Evolutionary conservation across 371 early-diverging fungal species (phyloP).

Genomic region (Zopfochytrium polystomum): DNA sequence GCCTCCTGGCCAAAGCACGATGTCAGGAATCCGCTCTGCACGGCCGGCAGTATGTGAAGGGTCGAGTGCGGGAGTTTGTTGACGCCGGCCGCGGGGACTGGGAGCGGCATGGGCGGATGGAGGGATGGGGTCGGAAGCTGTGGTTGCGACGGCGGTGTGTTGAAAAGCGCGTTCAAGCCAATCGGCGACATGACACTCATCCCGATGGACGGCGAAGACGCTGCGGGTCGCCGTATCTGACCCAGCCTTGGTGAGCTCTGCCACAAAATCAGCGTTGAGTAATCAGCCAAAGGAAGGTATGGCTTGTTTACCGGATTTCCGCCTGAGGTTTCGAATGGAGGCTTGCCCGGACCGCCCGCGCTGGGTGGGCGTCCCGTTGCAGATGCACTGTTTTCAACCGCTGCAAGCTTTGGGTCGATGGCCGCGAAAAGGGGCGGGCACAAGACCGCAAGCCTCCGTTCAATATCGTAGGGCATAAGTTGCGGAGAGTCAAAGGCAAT

Average conservation of each 20-base stretch:
- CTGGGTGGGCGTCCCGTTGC: not conserved
- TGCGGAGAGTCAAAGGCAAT: constrained; percentile 28
- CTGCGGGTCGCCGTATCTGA: not conserved
- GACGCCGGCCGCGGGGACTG: constrained; percentile 3
- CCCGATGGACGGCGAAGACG: too few species aligned
- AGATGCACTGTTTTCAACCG: not conserved
- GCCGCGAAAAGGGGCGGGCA: constrained; percentile 16
- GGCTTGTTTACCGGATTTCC: not conserved
- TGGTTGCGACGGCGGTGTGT: not conserved
- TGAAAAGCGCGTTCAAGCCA: not conserved
- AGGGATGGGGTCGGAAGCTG: not conserved
- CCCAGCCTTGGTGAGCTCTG: not conserved
- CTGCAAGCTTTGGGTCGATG: constrained; percentile 5
- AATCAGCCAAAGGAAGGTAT: not conserved
- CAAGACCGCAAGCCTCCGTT: constrained; percentile 19
- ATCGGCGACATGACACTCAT: not conserved
- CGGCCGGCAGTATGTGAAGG: constrained; percentile 18
- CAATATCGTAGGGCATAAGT: constrained; percentile 19
- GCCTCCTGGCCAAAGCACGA: constrained; percentile 7
- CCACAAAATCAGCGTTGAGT: not conserved
- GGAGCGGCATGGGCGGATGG: not conserved
- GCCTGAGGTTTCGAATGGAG: not conserved
- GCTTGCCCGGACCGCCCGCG: not conserved
- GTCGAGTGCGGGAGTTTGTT: constrained; percentile 26
- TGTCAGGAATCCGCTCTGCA: constrained; percentile 5